Evolutionary conservation across 2,329 filamentous ascomycete species (phyloP).

Genomic region (Myotisia sp.): DNA sequence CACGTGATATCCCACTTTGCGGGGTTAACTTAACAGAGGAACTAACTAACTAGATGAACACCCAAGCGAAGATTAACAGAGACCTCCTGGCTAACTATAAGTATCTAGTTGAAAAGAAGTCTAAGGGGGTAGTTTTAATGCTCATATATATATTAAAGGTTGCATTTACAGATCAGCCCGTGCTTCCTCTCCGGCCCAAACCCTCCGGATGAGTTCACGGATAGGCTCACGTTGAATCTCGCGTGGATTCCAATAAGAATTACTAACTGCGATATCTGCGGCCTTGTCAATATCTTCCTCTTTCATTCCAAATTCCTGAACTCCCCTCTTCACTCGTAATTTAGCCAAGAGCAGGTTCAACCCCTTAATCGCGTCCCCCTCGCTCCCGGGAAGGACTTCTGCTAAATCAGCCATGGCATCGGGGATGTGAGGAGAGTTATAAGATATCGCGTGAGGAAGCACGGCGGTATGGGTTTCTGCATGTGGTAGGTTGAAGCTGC

Average conservation of each 20-base stretch:
- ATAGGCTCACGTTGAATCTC: slow-evolving; percentile 39
- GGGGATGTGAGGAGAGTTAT: slow-evolving; percentile 44
- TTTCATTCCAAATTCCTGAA: slow-evolving; percentile 45
- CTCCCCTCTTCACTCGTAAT: slow-evolving; percentile 38
- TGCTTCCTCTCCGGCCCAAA: slow-evolving; percentile 48
- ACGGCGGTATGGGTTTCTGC: slow-evolving; percentile 52
- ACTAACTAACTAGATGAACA: no score
- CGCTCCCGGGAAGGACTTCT: slow-evolving; percentile 39
- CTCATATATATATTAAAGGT: not conserved
- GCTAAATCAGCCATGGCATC: slow-evolving; percentile 41
- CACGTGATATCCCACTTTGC: no score
- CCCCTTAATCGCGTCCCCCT: slow-evolving; percentile 45
- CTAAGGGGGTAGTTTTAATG: no score
- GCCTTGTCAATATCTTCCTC: slow-evolving; percentile 48
- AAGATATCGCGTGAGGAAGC: slow-evolving; percentile 48
- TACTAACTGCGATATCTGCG: slow-evolving; percentile 43
- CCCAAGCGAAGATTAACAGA: no score
- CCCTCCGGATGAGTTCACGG: slow-evolving; percentile 43
- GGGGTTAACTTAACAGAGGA: no score
- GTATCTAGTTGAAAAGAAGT: no score
- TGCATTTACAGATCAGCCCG: slow-evolving; percentile 35
- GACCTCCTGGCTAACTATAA: no score
- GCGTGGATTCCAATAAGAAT: slow-evolving; percentile 47
- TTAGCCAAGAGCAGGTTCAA: slow-evolving; percentile 43
- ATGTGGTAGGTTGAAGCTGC: slow-evolving; percentile 49